Conservation (phyloP, 2,329 filamentous ascomycete genomes). For the Dactylonectria macrodidyma region DNA sequence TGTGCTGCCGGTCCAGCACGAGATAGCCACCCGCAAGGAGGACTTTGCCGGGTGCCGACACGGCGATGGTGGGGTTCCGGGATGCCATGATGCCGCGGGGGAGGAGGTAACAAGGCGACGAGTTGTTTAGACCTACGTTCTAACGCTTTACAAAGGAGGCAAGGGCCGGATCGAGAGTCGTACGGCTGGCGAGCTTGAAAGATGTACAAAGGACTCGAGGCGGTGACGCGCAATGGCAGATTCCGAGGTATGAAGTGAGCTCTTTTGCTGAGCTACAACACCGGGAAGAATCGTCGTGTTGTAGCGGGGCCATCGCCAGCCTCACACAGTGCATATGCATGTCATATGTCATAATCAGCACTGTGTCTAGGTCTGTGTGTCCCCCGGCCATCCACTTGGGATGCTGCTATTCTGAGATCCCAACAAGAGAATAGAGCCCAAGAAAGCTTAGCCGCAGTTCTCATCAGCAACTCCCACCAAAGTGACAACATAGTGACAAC, state of each 20-base stretch:
- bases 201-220: background rate
- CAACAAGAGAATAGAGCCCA: background rate
- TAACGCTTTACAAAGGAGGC: background rate
- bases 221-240: constrained; percentile 5
- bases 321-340: constrained; percentile 38
- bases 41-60: constrained; percentile 97
- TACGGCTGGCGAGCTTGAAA: background rate
- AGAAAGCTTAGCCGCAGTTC: background rate
- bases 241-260: constrained; percentile 25
- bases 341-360: background rate
- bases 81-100: constrained; percentile 35
- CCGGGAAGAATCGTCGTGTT: constrained; percentile 42
- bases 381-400: background rate
- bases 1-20: constrained; percentile 90
- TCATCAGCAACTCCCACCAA: background rate
- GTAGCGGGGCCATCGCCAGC: constrained; percentile 40
- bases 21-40: constrained; percentile 95
- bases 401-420: background rate
- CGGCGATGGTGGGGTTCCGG: constrained; percentile 64
- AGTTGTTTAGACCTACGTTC: background rate
- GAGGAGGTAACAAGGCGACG: background rate
- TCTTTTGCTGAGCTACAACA: constrained; percentile 34
- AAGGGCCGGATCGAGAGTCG: background rate
- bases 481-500: background rate
- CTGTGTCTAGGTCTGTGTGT: background rate